Conservation (phyloP, 257 asterid genomes). For the Solanum corneliomulleri region DNA sequence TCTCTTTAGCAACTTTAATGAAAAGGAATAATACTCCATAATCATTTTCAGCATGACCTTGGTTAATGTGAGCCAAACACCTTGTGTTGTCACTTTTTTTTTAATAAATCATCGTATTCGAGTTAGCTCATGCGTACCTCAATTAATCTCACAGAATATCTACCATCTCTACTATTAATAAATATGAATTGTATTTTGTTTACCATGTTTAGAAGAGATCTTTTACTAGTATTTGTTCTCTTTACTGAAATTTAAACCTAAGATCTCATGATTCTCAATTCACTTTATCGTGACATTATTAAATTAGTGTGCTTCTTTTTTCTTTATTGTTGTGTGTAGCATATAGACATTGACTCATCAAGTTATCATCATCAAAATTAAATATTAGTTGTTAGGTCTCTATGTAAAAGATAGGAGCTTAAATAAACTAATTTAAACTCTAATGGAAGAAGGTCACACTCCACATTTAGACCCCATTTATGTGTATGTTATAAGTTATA, state of each 20-base stretch:
- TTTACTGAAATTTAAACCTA: not conserved
- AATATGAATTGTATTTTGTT: not conserved
- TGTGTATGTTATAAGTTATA: not conserved
- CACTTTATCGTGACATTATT: not conserved
- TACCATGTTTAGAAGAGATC: not conserved
- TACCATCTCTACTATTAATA: not conserved
- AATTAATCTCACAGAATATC: not conserved
- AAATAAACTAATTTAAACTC: not conserved
- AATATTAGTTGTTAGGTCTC: not conserved
- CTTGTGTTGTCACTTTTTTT: not conserved
- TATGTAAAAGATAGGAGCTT: not conserved
- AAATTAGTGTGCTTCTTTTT: not conserved
- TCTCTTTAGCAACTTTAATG: not conserved
- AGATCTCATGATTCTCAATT: not conserved
- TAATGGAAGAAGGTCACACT: not conserved
- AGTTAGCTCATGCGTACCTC: accelerated
- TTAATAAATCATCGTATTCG: not conserved
- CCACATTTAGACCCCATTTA: not conserved
- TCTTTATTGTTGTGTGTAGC: not conserved
- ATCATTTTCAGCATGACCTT: not conserved
- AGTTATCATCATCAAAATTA: not conserved
- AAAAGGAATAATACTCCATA: not conserved
- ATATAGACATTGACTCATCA: slow-evolving; percentile 1
- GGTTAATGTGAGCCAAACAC: not conserved
- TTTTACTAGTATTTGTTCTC: not conserved